Evolutionary conservation across 2,329 filamentous ascomycete species (phyloP).

Genomic region (Penicillium fuscoglaucum): DNA sequence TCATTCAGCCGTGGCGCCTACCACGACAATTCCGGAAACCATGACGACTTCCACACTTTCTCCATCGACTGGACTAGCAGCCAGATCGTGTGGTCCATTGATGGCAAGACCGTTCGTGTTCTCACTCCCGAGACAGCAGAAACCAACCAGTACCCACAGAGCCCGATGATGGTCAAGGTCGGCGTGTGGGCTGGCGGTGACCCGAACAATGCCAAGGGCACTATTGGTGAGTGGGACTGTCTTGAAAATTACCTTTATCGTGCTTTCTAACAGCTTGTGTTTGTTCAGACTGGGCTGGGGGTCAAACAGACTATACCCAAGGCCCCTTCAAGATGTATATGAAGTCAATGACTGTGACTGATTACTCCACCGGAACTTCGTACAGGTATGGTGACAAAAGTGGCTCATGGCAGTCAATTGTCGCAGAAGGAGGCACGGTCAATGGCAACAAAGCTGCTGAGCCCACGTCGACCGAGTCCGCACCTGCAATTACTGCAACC

Average conservation of each 20-base stretch:
- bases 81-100: slow-evolving; percentile 84
- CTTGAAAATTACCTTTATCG: not conserved
- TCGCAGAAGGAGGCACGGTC: slow-evolving; percentile 73
- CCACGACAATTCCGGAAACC: slow-evolving; percentile 67
- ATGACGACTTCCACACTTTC: slow-evolving; percentile 79
- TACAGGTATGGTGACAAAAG: slow-evolving; percentile 80
- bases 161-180: slow-evolving; percentile 91
- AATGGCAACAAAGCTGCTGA: slow-evolving; percentile 59
- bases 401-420: slow-evolving; percentile 79
- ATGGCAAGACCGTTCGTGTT: slow-evolving; percentile 73
- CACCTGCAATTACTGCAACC: slow-evolving; percentile 64
- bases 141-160: slow-evolving; percentile 79
- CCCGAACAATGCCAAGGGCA: slow-evolving; percentile 72
- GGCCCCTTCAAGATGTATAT: slow-evolving; percentile 88
- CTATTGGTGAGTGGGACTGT: slow-evolving; percentile 58
- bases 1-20: slow-evolving; percentile 86
- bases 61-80: slow-evolving; percentile 86
- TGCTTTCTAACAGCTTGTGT: slow-evolving; percentile 1
- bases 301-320: slow-evolving; percentile 76
- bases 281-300: slow-evolving; percentile 71
- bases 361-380: slow-evolving; percentile 87
- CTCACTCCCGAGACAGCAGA: slow-evolving; percentile 69
- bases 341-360: slow-evolving; percentile 71
- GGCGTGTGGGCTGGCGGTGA: slow-evolving; percentile 93
- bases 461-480: slow-evolving; percentile 47